Conservation (phyloP, 345 rosid species). For the Syzygium aromaticum region DNA sequence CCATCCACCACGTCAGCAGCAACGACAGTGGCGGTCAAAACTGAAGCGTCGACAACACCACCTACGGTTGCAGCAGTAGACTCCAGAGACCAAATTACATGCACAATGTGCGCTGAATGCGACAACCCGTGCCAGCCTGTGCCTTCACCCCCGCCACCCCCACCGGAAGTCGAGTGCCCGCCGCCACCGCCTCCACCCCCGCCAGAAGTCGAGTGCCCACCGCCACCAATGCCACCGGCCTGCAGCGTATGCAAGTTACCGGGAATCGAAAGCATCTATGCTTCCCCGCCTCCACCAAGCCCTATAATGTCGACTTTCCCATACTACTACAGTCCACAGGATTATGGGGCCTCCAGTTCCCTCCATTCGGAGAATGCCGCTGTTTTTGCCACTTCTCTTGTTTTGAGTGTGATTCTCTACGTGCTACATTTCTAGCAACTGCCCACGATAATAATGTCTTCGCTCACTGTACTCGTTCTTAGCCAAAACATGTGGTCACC, state of each 20-base stretch:
- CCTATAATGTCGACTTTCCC: constrained; percentile 32
- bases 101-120: constrained; percentile 30
- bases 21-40: background rate
- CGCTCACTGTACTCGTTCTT: background rate
- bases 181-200: constrained; percentile 14
- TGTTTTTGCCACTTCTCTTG: background rate
- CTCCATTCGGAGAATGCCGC: background rate
- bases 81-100: constrained; percentile 12
- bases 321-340: constrained; percentile 17
- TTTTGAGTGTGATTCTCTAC: background rate
- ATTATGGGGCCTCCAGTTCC: background rate
- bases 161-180: constrained; percentile 6
- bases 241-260: background rate
- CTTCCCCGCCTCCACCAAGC: constrained; percentile 20
- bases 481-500: background rate
- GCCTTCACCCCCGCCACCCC: constrained; percentile 19
- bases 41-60: background rate
- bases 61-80: background rate
- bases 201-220: background rate
- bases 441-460: background rate
- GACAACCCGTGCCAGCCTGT: constrained; percentile 17
- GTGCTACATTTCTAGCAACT: background rate
- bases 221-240: background rate
- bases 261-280: constrained; percentile 2
- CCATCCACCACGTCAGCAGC: background rate